Evolutionary conservation across 495 filamentous ascomycete genomes (phyloP), one percentile per base, ranked within the genome.

Genomic region (Astrothelium macrocarpum): DNA sequence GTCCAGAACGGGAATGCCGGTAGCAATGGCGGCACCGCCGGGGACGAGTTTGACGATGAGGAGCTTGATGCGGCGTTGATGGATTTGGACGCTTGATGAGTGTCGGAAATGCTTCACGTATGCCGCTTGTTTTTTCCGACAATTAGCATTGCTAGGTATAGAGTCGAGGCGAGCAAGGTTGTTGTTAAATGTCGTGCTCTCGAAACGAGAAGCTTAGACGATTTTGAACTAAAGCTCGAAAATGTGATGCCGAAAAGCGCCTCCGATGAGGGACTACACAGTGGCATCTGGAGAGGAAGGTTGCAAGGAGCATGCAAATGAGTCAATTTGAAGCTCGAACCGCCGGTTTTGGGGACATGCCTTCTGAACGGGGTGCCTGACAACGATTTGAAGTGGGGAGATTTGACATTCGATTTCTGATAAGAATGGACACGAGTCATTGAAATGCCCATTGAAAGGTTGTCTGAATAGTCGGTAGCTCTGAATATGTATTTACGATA

Each of bases 21-120:
- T 26, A 59, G 39, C 42, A 68, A 70, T 29, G 64, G 66, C 5
- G 61, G 66, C 20, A 59, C 31, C n/a, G 39, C 65, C 25, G 64
- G 61, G 1, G 23, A 66, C 20, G 65, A 32, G 25, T 39, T 68
- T 65, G 62, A 67, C 14, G 68, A 66, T 45, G 26, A 59, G 5
- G 68, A 68, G 25, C 61, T 68, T 58, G 68, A 70, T 45, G 66
- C 63, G 32, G 68, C 68, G 31, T 68, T 70, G 68, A 64, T 70
- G 66, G 68, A 68, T 45, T n/a, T 70, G 2, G 66, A 67, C 25
- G 49, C 23, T 28, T 56, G 25, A 56, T 56, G 49, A 25, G 2
- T 20, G n/a, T 25, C 25, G 25, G 25, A 29, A n/a, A 2, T 56
- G 9, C 49, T 20, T 29, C 20, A 9, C 11, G 5, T 49, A 14